Evolutionary conservation across 2,329 filamentous ascomycete species (phyloP).

Genomic region (Epichloe bromicola): DNA sequence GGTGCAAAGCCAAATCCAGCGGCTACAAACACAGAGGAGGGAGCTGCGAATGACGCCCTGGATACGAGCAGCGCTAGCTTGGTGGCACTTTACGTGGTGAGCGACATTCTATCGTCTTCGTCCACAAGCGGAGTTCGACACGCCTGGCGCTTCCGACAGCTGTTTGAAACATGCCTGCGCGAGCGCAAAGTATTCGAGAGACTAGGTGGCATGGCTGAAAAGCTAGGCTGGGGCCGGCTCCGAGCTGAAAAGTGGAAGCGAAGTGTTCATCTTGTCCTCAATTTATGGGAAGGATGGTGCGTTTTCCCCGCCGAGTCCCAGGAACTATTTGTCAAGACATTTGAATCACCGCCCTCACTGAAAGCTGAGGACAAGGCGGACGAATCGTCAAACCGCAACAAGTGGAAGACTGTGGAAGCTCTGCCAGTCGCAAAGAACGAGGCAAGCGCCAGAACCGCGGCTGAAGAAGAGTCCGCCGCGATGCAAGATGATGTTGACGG

Average conservation of each 20-base stretch:
- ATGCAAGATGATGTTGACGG: slow-evolving; percentile 28
- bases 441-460: slow-evolving; percentile 7
- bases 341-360: slow-evolving; percentile 51
- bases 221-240: slow-evolving; percentile 65
- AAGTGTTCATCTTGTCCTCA: slow-evolving; percentile 55
- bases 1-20: slow-evolving; percentile 21
- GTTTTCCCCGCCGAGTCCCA: slow-evolving; percentile 64
- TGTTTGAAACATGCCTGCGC: slow-evolving; percentile 63
- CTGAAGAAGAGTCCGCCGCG: background rate
- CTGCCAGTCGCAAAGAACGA: slow-evolving; percentile 4
- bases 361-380: slow-evolving; percentile 17
- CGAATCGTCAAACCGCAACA: slow-evolving; percentile 22
- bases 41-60: slow-evolving; percentile 26
- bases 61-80: slow-evolving; percentile 65
- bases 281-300: slow-evolving; percentile 59
- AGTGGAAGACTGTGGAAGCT: slow-evolving; percentile 39
- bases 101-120: slow-evolving; percentile 66
- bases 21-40: slow-evolving; percentile 18
- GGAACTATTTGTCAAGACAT: slow-evolving; percentile 54
- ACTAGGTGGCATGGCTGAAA: slow-evolving; percentile 60
- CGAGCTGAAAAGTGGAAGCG: slow-evolving; percentile 77
- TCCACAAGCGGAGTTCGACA: slow-evolving; percentile 68
- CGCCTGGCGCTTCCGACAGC: slow-evolving; percentile 73
- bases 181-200: slow-evolving; percentile 58
- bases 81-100: slow-evolving; percentile 65